These are phyloP conservation scores for Sparassis latifolia DNA, from an alignment of 1,284 basidiomycete species.

Conservation along the genomic window DNA sequence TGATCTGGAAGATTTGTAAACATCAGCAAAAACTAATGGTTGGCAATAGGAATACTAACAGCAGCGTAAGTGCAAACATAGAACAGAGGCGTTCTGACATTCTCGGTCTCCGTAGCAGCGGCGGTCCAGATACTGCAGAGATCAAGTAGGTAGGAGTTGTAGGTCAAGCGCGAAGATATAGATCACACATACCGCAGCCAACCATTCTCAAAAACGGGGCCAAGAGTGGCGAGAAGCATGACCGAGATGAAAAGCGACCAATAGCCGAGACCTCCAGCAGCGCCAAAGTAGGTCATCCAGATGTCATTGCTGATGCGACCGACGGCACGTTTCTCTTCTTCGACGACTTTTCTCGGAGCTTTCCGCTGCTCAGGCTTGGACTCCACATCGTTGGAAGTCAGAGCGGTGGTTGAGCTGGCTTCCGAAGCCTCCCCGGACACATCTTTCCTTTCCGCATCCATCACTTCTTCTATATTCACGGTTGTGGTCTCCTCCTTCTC, in stretches of 20 bases:
- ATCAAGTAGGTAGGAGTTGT: neutral
- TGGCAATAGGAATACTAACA: conserved; percentile 26
- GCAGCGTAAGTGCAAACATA: conserved; percentile 77
- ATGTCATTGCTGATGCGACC: conserved; percentile 76
- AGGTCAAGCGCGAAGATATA: neutral
- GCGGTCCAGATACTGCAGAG: conserved; percentile 59
- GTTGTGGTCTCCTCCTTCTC: conserved; percentile 20
- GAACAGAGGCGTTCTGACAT: conserved; percentile 50
- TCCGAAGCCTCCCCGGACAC: conserved; percentile 34
- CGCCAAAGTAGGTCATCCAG: conserved; percentile 76
- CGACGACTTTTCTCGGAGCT: conserved; percentile 77
- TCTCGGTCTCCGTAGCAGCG: conserved; percentile 29
- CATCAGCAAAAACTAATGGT: too few species aligned
- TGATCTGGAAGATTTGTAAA: conserved; percentile 23
- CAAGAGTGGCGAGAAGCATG: conserved; percentile 59
- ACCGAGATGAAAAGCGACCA: conserved; percentile 66
- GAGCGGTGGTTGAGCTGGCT: conserved; percentile 41
- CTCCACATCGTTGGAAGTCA: conserved; percentile 27
- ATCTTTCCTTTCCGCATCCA: conserved; percentile 5
- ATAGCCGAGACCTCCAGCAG: conserved; percentile 60
- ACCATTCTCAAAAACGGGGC: conserved; percentile 77
- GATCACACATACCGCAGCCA: conserved; percentile 60
- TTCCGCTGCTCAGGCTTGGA: conserved; percentile 52
- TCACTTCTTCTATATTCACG: conserved; percentile 19
- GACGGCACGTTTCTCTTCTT: conserved; percentile 86